Conservation (phyloP, 495 filamentous ascomycete species). For the Aspergillus saccharolyticus region DNA sequence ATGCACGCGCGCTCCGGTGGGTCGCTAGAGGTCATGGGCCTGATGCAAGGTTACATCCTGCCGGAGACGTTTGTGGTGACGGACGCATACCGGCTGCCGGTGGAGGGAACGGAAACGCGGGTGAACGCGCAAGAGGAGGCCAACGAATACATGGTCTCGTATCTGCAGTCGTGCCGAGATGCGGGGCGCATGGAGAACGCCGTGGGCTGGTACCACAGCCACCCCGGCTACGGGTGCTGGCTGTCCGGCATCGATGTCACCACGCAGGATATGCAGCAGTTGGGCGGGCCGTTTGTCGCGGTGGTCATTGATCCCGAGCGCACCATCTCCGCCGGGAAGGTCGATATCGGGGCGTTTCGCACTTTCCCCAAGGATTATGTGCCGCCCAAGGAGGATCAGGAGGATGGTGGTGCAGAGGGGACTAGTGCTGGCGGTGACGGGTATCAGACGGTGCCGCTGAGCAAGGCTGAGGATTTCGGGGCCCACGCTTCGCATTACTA, state of each 20-base stretch:
- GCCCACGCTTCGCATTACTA: slow-evolving; percentile 90
- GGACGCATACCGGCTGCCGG: slow-evolving; percentile 88
- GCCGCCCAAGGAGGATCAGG: slow-evolving; percentile 39
- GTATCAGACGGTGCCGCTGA: slow-evolving; percentile 69
- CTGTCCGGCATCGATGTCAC: slow-evolving; percentile 90
- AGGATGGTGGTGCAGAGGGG: slow-evolving; percentile 32
- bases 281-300: slow-evolving; percentile 85
- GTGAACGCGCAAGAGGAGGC: slow-evolving; percentile 95
- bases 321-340: slow-evolving; percentile 89
- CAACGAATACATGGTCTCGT: slow-evolving; percentile 93
- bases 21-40: slow-evolving; percentile 89
- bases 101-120: slow-evolving; percentile 95
- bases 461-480: slow-evolving; percentile 93
- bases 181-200: slow-evolving; percentile 79
- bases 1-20: slow-evolving; percentile 97
- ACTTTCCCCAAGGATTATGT: slow-evolving; percentile 80
- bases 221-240: slow-evolving; percentile 99
- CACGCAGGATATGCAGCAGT: slow-evolving; percentile 84
- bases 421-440: slow-evolving; percentile 38
- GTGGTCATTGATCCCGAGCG: slow-evolving; percentile 97
- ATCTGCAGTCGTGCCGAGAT: slow-evolving; percentile 69
- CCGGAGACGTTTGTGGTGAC: slow-evolving; percentile 85
- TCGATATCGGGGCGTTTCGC: slow-evolving; percentile 95
- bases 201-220: slow-evolving; percentile 97
- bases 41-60: slow-evolving; percentile 92